Base-by-base conservation (phyloP, 2,329 filamentous ascomycete genomes). In the Penicillium griseofulvum region DNA sequence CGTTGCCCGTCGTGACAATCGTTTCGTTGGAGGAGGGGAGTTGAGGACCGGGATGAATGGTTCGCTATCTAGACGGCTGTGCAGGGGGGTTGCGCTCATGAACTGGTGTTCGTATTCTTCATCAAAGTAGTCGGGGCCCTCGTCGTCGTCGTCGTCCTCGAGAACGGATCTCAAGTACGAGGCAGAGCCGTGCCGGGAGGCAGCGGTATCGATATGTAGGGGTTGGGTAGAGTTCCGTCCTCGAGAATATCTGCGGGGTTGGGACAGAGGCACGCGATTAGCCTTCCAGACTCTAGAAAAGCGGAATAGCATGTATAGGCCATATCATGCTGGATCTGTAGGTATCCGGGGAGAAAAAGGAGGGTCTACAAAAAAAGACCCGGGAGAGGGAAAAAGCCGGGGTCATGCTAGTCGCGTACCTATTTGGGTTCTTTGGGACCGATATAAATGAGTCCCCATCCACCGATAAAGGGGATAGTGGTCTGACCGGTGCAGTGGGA, bases 21-120 rank as follows among this genome's bases (percentile, higher is more conserved):
- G 34, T 49, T 54, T 49, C 19, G 68, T 59, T 88, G 56, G 84
- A 80, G 67, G 86, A 82, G 52, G 90, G 87, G 64, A 97, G 87
- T 34, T 88, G 89, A 56, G 87, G 87, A 63, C 86, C 81, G 48
- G 84, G 77, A 76, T 72, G 57, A 75, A 70, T 24, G 75, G 74
- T 65, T 77, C 74, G 65, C 73, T 77, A 57, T 72, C 69, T 56
- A 77, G 70, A 66, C 74, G 74, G 56, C 64, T 71, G 59, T 76
- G 73, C 46, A 74, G 56, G 14, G 68, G 67, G 41, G 65, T 71
- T 61, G 65, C 72, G 75, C 73, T 70, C 70, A 68, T 65, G 58
- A 72, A 68, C 50, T 69, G 65, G 44, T 67, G 56, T 49, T 59
- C 60, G 51, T 65, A 65, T 42, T 60, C 58, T 43, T 65, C 60